Conservation (phyloP, 2,329 filamentous ascomycete genomes). For the Verticillium dahliae region DNA sequence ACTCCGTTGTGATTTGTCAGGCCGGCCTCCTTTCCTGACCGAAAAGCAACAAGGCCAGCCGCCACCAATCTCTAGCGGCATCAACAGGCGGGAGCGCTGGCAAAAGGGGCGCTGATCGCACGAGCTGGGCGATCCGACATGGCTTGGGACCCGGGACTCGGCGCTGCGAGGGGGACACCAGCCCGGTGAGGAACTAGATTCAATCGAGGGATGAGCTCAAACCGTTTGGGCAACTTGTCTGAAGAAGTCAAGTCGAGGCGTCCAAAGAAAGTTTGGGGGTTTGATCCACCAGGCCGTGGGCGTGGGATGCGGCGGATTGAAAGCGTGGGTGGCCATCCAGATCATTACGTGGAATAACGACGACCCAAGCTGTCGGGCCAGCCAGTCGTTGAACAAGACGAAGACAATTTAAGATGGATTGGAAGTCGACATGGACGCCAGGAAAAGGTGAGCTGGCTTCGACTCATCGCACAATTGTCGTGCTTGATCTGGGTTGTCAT, state of each 20-base stretch:
- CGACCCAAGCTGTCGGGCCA: constrained; percentile 5
- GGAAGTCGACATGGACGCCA: background rate
- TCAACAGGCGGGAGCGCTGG: background rate
- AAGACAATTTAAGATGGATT: background rate
- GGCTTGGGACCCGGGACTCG: background rate
- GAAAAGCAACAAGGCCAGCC: constrained; percentile 3
- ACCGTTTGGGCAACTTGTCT: background rate
- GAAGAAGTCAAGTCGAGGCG: constrained; percentile 1
- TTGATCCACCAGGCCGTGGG: constrained; percentile 8
- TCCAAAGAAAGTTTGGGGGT: constrained; percentile 12
- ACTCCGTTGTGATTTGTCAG: background rate
- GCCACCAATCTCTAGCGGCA: background rate
- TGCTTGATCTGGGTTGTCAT: background rate
- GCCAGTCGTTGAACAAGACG: constrained; percentile 1
- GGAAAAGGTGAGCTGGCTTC: background rate
- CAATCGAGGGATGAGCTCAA: background rate
- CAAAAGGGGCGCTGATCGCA: background rate
- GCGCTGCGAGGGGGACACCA: background rate
- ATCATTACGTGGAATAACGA: constrained; percentile 4
- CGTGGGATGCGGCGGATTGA: constrained; percentile 7
- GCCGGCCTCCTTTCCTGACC: background rate
- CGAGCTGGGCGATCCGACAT: background rate
- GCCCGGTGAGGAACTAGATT: background rate
- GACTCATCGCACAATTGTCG: background rate
- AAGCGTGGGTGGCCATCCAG: background rate